These are phyloP conservation scores for Aureobasidium musti DNA, from an alignment of 2,329 filamentous ascomycete species.

Conservation along the genomic window DNA sequence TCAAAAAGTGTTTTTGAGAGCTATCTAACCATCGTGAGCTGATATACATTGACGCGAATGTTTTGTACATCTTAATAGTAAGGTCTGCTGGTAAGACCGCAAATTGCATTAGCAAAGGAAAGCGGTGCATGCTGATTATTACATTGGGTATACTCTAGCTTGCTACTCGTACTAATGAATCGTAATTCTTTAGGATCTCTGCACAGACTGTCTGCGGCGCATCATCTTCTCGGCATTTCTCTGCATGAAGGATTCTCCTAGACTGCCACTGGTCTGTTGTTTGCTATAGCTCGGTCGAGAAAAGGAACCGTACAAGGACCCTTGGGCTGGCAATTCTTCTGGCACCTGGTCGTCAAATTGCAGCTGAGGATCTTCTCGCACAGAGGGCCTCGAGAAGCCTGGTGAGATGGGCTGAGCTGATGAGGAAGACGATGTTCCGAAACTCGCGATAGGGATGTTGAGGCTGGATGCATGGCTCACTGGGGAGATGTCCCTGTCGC, in stretches of 20 bases:
- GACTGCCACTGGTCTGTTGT: slow-evolving; percentile 33
- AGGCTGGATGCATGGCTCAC: neutral
- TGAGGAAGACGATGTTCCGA: slow-evolving; percentile 35
- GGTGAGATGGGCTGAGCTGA: slow-evolving; percentile 39
- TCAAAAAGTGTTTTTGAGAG: neutral
- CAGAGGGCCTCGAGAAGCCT: slow-evolving; percentile 42
- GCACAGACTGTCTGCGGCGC: slow-evolving; percentile 12
- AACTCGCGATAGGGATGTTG: slow-evolving; percentile 34
- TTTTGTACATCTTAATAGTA: neutral
- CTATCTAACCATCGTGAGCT: no score
- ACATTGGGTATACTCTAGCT: neutral
- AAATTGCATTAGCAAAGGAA: neutral
- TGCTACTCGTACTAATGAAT: neutral
- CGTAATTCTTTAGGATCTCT: slow-evolving; percentile 11
- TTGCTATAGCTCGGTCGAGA: slow-evolving; percentile 22
- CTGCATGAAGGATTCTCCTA: slow-evolving; percentile 43
- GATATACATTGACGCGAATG: neutral
- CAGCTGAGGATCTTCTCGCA: slow-evolving; percentile 38
- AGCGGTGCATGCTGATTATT: slow-evolving; percentile 4
- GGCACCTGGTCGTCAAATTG: slow-evolving; percentile 33
- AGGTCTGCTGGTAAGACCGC: neutral
- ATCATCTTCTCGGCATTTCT: slow-evolving; percentile 40
- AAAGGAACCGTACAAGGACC: slow-evolving; percentile 29
- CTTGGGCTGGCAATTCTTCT: slow-evolving; percentile 35
- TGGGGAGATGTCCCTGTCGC: neutral